Percentiles rank a stretch among this genome's conserved stretches.
Evolutionary conservation across 257 asterid species (phyloP).

Genomic region (Mentha longifolia): DNA sequence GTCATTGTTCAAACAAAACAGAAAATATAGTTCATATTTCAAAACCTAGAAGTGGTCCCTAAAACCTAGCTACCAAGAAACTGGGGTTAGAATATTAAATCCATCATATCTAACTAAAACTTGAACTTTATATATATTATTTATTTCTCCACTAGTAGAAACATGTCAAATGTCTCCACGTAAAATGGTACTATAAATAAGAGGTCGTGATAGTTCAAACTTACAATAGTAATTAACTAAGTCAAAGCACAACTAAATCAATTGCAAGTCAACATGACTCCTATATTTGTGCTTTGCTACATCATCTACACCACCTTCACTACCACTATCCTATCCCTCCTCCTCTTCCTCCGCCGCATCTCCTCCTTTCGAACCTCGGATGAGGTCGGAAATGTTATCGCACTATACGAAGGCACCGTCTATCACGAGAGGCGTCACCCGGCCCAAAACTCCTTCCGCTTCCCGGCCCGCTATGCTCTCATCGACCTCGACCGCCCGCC

Average conservation of each 20-base stretch:
- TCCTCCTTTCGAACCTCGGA: slow-evolving; percentile 9
- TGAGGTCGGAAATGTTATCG: slow-evolving; percentile 26
- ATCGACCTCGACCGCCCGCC: slow-evolving; percentile 56
- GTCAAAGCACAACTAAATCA: background rate
- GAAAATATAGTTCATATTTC: too few relatives aligned
- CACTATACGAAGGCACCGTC: slow-evolving; percentile 59
- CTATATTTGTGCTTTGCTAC: slow-evolving; percentile 47
- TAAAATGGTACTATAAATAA: background rate
- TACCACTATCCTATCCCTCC: slow-evolving; percentile 41
- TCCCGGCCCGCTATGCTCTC: slow-evolving; percentile 58
- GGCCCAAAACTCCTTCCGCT: slow-evolving; percentile 52
- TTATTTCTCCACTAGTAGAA: background rate
- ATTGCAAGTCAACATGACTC: slow-evolving; percentile 6
- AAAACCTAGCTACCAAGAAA: too few relatives aligned
- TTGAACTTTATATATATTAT: too few relatives aligned
- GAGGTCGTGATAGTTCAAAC: background rate
- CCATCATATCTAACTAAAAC: too few relatives aligned
- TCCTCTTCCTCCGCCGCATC: slow-evolving; percentile 50
- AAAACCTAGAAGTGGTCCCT: too few relatives aligned
- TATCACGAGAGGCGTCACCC: slow-evolving; percentile 65
- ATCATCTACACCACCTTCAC: slow-evolving; percentile 41
- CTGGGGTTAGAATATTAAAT: too few relatives aligned
- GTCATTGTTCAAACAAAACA: too few relatives aligned
- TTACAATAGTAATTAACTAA: background rate
- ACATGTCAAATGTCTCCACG: background rate